Evolutionary conservation across 768 basidiomycete genomes (phyloP).

Genomic region (Clathrus columnatus): DNA sequence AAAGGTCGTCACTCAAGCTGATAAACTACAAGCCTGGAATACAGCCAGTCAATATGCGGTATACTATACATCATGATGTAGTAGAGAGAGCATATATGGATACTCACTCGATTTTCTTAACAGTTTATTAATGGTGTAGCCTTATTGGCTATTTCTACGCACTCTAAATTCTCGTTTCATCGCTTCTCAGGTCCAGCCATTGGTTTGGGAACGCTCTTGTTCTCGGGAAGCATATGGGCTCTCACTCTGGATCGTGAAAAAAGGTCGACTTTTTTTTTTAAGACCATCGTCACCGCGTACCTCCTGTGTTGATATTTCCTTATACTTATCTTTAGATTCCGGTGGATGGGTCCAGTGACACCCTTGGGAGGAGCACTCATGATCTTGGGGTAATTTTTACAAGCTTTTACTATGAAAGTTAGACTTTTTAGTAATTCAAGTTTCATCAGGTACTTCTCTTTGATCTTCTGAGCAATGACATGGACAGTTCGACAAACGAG

Average conservation of each 20-base stretch:
- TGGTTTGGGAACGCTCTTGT: conserved; percentile 43
- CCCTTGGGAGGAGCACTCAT: conserved; percentile 55
- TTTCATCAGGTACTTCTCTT: no score
- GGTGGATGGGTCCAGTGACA: conserved; percentile 53
- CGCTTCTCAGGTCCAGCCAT: conserved; percentile 64
- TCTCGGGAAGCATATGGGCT: conserved; percentile 55
- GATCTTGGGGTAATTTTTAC: conserved; percentile 53
- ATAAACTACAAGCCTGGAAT: conserved; percentile 49
- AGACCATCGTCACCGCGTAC: background rate
- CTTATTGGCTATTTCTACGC: conserved; percentile 51
- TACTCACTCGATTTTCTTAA: background rate
- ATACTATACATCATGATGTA: conserved; percentile 15
- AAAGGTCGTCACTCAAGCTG: conserved; percentile 37
- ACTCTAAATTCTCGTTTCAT: conserved; percentile 50
- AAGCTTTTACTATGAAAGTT: background rate
- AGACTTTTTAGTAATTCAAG: no score
- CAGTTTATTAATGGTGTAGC: conserved; percentile 67
- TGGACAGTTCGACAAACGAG: background rate
- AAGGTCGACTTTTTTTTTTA: conserved; percentile 14
- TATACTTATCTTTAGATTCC: conserved; percentile 26
- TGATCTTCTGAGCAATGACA: background rate
- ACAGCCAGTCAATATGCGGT: conserved; percentile 60
- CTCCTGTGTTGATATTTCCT: background rate
- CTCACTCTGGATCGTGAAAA: conserved; percentile 42
- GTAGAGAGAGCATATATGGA: background rate